phyloP scores from a whole-genome alignment of 2,329 filamentous ascomycete species.

The Penicillium sp. region DNA sequence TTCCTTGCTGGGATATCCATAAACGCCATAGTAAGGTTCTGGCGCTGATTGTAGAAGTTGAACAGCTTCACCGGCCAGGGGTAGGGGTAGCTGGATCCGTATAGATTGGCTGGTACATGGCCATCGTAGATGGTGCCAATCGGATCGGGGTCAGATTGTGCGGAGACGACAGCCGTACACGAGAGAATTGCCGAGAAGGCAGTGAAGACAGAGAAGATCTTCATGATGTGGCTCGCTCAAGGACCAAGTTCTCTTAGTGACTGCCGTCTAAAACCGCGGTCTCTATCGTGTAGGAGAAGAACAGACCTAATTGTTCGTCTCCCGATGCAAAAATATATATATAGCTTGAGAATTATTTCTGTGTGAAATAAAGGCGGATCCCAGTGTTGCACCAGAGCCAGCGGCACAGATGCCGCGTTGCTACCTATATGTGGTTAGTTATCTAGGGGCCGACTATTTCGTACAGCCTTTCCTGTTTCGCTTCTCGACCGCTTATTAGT shows the following conservation, averaged over 20 bases:
- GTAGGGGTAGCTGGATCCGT: slow-evolving; percentile 10
- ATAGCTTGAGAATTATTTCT: not conserved
- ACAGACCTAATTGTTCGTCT: not conserved
- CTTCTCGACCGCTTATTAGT: not conserved
- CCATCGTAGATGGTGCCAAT: slow-evolving; percentile 12
- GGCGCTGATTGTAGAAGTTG: slow-evolving; percentile 15
- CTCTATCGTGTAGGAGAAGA: not conserved
- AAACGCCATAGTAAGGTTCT: slow-evolving; percentile 14
- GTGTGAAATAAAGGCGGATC: not conserved
- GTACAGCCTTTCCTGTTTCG: not conserved
- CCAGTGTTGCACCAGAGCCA: not conserved
- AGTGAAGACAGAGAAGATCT: not conserved
- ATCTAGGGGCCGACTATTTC: not conserved
- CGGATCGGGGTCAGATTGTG: slow-evolving; percentile 8
- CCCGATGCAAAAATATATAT: not conserved
- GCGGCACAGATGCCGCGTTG: not conserved
- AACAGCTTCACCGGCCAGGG: slow-evolving; percentile 15
- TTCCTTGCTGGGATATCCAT: slow-evolving; percentile 8
- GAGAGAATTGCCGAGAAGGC: not conserved
- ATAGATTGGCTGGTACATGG: slow-evolving; percentile 6
- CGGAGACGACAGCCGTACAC: not conserved
- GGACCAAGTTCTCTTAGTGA: not conserved
- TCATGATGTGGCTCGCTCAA: slow-evolving; percentile 2
- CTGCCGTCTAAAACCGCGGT: not conserved
- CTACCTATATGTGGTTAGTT: not conserved